Evolutionary conservation across 1,284 basidiomycete genomes (phyloP).

Genomic region (Apiotrichum mycotoxinovorans): DNA sequence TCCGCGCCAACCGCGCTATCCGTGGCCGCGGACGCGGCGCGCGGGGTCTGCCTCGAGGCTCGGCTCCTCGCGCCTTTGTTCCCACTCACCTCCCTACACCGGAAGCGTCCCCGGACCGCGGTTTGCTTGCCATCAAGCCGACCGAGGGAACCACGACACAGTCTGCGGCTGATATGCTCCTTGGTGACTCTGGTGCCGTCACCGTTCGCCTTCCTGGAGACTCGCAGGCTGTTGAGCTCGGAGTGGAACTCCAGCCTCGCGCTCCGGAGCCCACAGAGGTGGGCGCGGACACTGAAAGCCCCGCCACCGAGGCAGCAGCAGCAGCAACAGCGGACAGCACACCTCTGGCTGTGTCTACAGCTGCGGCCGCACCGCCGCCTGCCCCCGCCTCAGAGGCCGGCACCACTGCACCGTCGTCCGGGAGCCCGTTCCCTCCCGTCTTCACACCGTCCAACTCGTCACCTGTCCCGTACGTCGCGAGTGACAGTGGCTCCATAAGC

Average conservation of each 20-base stretch:
- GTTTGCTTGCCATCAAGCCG: slow-evolving; percentile 1
- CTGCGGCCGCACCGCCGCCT: background rate
- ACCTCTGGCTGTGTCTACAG: too few relatives aligned
- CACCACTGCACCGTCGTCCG: background rate
- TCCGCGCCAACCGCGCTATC: slow-evolving; percentile 10
- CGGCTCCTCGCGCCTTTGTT: background rate
- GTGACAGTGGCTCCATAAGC: slow-evolving; percentile 36
- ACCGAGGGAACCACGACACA: slow-evolving; percentile 18
- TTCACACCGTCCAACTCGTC: slow-evolving; percentile 20
- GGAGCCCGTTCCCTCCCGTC: slow-evolving; percentile 13
- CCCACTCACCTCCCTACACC: slow-evolving; percentile 17
- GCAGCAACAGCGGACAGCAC: too few relatives aligned
- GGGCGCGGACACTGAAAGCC: too few relatives aligned
- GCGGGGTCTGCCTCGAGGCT: slow-evolving; percentile 8
- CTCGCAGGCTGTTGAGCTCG: slow-evolving; percentile 4
- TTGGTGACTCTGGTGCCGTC: slow-evolving; percentile 27
- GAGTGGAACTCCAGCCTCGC: background rate
- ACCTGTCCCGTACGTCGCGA: slow-evolving; percentile 17
- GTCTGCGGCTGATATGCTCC: slow-evolving; percentile 24
- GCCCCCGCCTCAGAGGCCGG: background rate
- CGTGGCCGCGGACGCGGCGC: slow-evolving; percentile 16
- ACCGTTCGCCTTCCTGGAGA: slow-evolving; percentile 36
- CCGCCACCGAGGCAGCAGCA: too few relatives aligned
- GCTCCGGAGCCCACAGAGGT: slow-evolving; percentile 4
- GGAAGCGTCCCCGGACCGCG: slow-evolving; percentile 18